A percentile compares a stretch with the other conserved stretches of the same genome.
Evolutionary conservation across 169 alveolate species (phyloP).

Genomic region (Eimeria necatrix): DNA sequence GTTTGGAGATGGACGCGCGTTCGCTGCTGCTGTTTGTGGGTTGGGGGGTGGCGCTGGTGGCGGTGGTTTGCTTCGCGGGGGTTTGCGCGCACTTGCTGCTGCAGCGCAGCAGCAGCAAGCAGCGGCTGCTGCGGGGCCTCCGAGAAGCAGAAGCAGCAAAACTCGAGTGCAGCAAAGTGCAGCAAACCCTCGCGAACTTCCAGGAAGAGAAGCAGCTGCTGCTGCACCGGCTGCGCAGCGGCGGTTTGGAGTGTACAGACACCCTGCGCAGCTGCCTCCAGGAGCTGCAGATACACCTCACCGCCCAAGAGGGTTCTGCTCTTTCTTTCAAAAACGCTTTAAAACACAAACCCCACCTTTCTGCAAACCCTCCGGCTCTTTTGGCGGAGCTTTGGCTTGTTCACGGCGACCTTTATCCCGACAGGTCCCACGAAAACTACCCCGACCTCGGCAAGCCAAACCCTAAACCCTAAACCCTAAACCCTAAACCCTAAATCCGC

Average conservation of each 20-base stretch:
- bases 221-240: not conserved
- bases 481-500: no score
- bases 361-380: not conserved
- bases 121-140: not conserved
- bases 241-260: not conserved
- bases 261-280: not conserved
- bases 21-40: not conserved
- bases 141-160: not conserved
- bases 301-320: not conserved
- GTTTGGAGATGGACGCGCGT: no score
- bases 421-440: not conserved
- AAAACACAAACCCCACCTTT: not conserved
- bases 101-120: not conserved
- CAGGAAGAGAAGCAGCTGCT: not conserved
- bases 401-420: not conserved
- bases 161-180: not conserved
- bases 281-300: not conserved
- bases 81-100: not conserved
- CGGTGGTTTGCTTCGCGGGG: not conserved
- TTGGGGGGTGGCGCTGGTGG: not conserved
- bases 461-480: no score
- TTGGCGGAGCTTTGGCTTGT: not conserved
- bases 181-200: not conserved
- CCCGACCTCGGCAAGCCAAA: not conserved
- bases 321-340: not conserved